A percentile compares a stretch with the other conserved stretches of the same genome.
These are phyloP conservation scores for Rhodofomes roseus DNA, from an alignment of 1,284 basidiomycete genomes.

Conservation along the genomic window DNA sequence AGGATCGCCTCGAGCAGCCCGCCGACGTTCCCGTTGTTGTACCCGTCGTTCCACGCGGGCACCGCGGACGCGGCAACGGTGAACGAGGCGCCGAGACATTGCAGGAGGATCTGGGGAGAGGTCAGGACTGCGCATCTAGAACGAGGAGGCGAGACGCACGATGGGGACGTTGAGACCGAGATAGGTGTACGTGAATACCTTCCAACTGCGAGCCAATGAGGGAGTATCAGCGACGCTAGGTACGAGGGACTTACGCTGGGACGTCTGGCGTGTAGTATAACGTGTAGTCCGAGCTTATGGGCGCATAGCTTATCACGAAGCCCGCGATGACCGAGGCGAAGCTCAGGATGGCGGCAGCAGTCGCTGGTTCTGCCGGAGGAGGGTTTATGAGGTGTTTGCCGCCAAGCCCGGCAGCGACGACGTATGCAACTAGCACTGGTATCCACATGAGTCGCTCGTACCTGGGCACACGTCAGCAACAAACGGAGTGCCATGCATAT, in stretches of 20 bases:
- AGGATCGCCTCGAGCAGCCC: slow-evolving; percentile 78
- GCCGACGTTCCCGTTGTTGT: slow-evolving; percentile 60
- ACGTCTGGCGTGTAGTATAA: slow-evolving; percentile 59
- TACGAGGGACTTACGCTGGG: slow-evolving; percentile 41
- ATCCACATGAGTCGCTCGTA: slow-evolving; percentile 79
- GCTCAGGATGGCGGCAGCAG: slow-evolving; percentile 48
- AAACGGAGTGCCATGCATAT: slow-evolving; percentile 1
- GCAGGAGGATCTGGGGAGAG: slow-evolving; percentile 44
- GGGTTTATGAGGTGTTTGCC: slow-evolving; percentile 57
- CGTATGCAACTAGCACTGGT: slow-evolving; percentile 73
- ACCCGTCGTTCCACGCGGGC: slow-evolving; percentile 64
- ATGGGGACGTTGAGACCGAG: slow-evolving; percentile 72
- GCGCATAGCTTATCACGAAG: slow-evolving; percentile 67
- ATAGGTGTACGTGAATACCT: slow-evolving; percentile 73
- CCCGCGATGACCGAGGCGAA: slow-evolving; percentile 73
- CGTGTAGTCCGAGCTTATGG: slow-evolving; percentile 71
- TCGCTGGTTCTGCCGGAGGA: slow-evolving; percentile 44
- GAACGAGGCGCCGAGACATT: slow-evolving; percentile 77
- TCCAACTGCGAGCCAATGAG: slow-evolving; percentile 40
- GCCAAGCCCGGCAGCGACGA: slow-evolving; percentile 73
- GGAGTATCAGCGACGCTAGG: too few relatives aligned
- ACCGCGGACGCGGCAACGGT: slow-evolving; percentile 58
- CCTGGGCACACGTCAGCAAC: slow-evolving; percentile 30
- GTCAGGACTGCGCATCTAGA: not conserved
- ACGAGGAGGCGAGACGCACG: slow-evolving; percentile 31